Evolutionary conservation across 345 rosid genomes (phyloP).

Genomic region (Cardiospermum halicacabum): DNA sequence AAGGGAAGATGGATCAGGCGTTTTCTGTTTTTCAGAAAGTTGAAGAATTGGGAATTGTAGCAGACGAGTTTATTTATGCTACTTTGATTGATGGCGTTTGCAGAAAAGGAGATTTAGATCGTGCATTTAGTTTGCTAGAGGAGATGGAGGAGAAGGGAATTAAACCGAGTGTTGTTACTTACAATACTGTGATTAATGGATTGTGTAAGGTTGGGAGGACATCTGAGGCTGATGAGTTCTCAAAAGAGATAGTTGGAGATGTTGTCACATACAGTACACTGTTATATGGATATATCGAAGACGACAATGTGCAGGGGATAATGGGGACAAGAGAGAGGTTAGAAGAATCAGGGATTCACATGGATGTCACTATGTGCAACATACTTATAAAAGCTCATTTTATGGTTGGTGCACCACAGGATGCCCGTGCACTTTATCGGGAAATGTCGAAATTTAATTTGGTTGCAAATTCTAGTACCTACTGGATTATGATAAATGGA

Average conservation of each 20-base stretch:
- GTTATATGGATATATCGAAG: constrained; percentile 59
- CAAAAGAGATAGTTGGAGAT: constrained; percentile 57
- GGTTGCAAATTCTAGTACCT: constrained; percentile 55
- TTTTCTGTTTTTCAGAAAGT: constrained; percentile 45
- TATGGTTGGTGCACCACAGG: constrained; percentile 70
- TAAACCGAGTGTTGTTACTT: constrained; percentile 47
- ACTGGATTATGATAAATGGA: constrained; percentile 51
- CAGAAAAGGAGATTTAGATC: constrained; percentile 47
- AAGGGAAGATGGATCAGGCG: constrained; percentile 61
- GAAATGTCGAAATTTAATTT: constrained; percentile 55
- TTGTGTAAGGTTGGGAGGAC: constrained; percentile 67
- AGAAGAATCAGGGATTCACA: constrained; percentile 39
- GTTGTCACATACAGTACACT: constrained; percentile 55
- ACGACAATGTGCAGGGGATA: constrained; percentile 46
- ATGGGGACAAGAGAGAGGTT: constrained; percentile 46
- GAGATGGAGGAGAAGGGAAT: constrained; percentile 77
- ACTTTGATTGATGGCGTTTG: constrained; percentile 73
- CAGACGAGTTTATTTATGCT: constrained; percentile 65
- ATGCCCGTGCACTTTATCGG: constrained; percentile 54
- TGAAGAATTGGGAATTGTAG: constrained; percentile 41
- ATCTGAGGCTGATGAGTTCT: constrained; percentile 56
- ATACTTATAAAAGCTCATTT: constrained; percentile 63
- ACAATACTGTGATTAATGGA: constrained; percentile 61
- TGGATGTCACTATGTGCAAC: constrained; percentile 76
- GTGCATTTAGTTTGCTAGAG: constrained; percentile 42